Evolutionary conservation across 345 rosid genomes (phyloP).

Genomic region (Limnanthes douglasii): DNA sequence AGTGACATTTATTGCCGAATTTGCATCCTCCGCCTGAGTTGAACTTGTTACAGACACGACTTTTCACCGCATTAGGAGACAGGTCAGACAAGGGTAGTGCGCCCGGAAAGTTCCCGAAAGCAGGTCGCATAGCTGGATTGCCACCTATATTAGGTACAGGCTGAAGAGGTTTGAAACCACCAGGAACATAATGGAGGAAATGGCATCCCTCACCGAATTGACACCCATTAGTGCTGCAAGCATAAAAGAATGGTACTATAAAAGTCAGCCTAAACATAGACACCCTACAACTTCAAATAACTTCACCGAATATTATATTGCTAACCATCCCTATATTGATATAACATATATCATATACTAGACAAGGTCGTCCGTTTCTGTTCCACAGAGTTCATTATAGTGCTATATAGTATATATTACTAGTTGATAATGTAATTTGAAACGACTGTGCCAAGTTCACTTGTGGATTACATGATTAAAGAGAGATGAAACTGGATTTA

Average conservation of each 20-base stretch:
- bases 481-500: conserved; percentile 27
- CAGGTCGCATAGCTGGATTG: conserved; percentile 33
- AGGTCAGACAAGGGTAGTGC: conserved; percentile 38
- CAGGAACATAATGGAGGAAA: conserved; percentile 91
- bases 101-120: conserved; percentile 38
- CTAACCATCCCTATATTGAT: too few species aligned
- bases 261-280: too few species aligned
- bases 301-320: too few species aligned
- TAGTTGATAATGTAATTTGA: conserved; percentile 18
- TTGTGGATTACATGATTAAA: conserved; percentile 16
- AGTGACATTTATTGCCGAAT: conserved; percentile 72
- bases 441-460: conserved; percentile 12
- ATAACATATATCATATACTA: too few species aligned
- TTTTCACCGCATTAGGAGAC: conserved; percentile 42
- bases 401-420: too few species aligned
- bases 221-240: conserved; percentile 91
- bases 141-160: conserved; percentile 54
- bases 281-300: too few species aligned
- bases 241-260: too few species aligned
- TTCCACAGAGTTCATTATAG: conserved; percentile 30
- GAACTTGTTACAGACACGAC: conserved; percentile 53
- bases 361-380: conserved; percentile 29
- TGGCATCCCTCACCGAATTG: conserved; percentile 98
- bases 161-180: conserved; percentile 75
- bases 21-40: conserved; percentile 78